phyloP scores from a whole-genome alignment of 1,139 yeast species.

The Yarrowia galli region DNA sequence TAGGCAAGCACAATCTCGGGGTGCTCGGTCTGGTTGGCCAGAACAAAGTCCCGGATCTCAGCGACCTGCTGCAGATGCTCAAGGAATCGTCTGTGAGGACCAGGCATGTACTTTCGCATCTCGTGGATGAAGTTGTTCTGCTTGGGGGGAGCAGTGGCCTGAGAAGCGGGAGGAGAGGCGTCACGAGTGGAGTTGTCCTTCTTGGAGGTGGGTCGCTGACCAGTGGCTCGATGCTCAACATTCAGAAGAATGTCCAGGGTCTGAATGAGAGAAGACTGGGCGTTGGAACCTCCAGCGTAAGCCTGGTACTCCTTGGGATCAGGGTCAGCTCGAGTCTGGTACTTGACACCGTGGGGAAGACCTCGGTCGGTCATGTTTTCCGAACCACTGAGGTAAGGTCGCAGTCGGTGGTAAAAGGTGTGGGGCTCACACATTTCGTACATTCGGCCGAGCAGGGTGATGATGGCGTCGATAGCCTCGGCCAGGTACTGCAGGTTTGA shows the following conservation, averaged over 20 bases:
- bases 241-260: conserved; percentile 78
- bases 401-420: conserved; percentile 79
- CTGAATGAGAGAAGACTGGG: conserved; percentile 89
- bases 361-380: conserved; percentile 90
- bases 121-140: conserved; percentile 74
- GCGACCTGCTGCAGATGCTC: conserved; percentile 63
- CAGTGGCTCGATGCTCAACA: conserved; percentile 81
- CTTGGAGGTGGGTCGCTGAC: conserved; percentile 54
- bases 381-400: conserved; percentile 96
- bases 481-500: conserved; percentile 68
- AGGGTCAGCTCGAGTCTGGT: conserved; percentile 58
- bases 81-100: conserved; percentile 77
- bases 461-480: conserved; percentile 75
- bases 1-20: conserved; percentile 73
- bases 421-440: conserved; percentile 96
- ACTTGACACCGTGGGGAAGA: conserved; percentile 75
- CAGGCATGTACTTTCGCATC: conserved; percentile 91
- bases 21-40: conserved; percentile 53
- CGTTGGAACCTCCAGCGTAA: conserved; percentile 92
- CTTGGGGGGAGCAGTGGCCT: conserved; percentile 46
- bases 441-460: conserved; percentile 80
- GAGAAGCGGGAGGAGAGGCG: conserved; percentile 39
- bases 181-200: conserved; percentile 40
- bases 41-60: conserved; percentile 69
- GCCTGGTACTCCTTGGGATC: conserved; percentile 61